Evolutionary conservation across 176 grass and related monocot genomes (phyloP), one percentile per base, ranked within the genome.

Genomic region (Cenchrus americanus): DNA sequence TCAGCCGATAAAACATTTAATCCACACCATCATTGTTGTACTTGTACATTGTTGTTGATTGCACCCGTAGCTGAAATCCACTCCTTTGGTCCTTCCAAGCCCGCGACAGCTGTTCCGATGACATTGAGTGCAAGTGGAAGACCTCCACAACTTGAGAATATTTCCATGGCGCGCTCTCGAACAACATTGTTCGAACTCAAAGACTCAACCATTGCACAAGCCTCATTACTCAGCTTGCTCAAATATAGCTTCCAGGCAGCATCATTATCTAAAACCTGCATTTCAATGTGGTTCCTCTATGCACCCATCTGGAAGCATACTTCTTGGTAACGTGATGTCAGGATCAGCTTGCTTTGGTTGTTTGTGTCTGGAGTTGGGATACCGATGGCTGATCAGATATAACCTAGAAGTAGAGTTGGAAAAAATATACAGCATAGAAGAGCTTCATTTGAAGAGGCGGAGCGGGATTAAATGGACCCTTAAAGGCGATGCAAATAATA

Each of bases 91-190:
- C 69, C 74, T 75, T 46, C 72, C 21, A 83, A 80, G 27, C 91
- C 75, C 5, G 94, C 89, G 50, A 97, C 84, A 24, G 94, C 74
- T 0, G 62, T 88, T 7, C 91, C 91, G 50, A 94, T 88, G 58
- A 94, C 87, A 75, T 84, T 91, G 61, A 97, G 82, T 63, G 87
- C 94, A 57, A 97, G 91, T 12, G 89, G 94, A 8, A 97, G 75
- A 63, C 94, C 91, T 69, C 61, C 94, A 72, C 94, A 97, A 59
- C 73, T 75, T 47, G 2, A 26, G 5, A 13, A 65, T 43, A 97
- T 97, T 63, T 2, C 47, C 66, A 6, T 10, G 2, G 84, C 87
- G 6, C 17, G 43, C 4, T 41, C 26, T 18, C 21, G 26, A 12
- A 86, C 55, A 34, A 9, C 47, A 41, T 53, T 72, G 10, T 85